Conservation (phyloP, 495 filamentous ascomycete species). For the Amorphotheca resinae region DNA sequence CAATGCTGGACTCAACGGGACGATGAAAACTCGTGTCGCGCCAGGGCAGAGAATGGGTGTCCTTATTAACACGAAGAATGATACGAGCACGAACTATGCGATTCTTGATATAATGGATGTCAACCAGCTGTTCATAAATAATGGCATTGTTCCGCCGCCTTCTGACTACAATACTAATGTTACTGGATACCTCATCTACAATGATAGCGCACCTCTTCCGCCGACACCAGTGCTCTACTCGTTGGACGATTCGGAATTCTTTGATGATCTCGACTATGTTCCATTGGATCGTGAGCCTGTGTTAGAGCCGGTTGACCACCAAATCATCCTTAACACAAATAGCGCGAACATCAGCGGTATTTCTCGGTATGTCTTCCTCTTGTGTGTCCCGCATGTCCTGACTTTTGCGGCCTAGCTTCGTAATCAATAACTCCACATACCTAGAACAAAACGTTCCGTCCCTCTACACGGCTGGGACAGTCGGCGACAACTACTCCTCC, state of each 20-base stretch:
- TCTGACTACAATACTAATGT: no score
- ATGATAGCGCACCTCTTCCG: neutral
- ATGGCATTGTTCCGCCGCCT: neutral
- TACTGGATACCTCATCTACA: constrained; percentile 6
- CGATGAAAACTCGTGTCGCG: constrained; percentile 36
- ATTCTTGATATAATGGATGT: constrained; percentile 34
- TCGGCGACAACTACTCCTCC: constrained; percentile 34
- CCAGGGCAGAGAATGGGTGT: constrained; percentile 32
- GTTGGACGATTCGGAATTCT: neutral
- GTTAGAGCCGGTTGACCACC: neutral
- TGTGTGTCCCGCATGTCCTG: no score
- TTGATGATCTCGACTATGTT: neutral
- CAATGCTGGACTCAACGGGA: constrained; percentile 42
- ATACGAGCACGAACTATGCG: constrained; percentile 1
- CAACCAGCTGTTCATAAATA: neutral
- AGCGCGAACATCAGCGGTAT: neutral
- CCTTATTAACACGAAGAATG: constrained; percentile 35
- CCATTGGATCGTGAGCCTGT: neutral
- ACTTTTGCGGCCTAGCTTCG: no score
- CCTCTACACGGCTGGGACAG: constrained; percentile 59
- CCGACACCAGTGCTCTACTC: neutral
- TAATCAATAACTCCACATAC: constrained; percentile 68
- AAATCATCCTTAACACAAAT: neutral
- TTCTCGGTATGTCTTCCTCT: constrained; percentile 26
- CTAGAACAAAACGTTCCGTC: constrained; percentile 61